These are phyloP conservation scores for Suillus alpinus DNA, from an alignment of 768 basidiomycete species.

Conservation along the genomic window DNA sequence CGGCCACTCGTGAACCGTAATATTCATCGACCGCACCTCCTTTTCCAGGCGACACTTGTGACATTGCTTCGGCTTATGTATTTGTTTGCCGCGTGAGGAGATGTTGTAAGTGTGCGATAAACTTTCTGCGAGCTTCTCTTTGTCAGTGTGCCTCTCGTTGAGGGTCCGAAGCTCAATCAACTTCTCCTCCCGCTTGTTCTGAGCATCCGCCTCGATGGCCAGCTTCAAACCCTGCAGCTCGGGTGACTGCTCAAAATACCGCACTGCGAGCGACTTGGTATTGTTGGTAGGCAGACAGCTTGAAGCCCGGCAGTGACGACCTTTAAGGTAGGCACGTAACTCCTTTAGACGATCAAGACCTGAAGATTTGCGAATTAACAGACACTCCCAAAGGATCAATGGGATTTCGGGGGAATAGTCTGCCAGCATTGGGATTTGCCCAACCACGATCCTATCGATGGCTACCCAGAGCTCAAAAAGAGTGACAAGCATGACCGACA, in stretches of 20 bases:
- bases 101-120: neutral
- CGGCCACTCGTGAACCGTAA: conserved; percentile 46
- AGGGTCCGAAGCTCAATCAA: neutral
- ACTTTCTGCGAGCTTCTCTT: neutral
- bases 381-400: conserved; percentile 16
- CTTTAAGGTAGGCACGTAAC: conserved; percentile 30
- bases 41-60: conserved; percentile 27
- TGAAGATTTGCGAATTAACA: conserved; percentile 28
- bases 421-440: conserved; percentile 22
- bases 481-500: conserved; percentile 43
- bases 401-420: conserved; percentile 36
- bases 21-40: conserved; percentile 21
- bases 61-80: conserved; percentile 13
- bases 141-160: conserved; percentile 15
- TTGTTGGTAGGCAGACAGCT: conserved; percentile 8
- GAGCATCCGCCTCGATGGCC: conserved; percentile 31
- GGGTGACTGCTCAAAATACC: conserved; percentile 30
- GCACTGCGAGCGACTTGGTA: conserved; percentile 28
- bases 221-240: conserved; percentile 23
- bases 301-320: conserved; percentile 22
- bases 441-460: conserved; percentile 25
- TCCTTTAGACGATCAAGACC: conserved; percentile 26
- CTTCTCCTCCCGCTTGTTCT: conserved; percentile 20
- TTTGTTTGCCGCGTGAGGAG: neutral
- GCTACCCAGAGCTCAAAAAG: conserved; percentile 37